Evolutionary conservation across 768 basidiomycete species (phyloP).

Genomic region (Podaxis sp.): DNA sequence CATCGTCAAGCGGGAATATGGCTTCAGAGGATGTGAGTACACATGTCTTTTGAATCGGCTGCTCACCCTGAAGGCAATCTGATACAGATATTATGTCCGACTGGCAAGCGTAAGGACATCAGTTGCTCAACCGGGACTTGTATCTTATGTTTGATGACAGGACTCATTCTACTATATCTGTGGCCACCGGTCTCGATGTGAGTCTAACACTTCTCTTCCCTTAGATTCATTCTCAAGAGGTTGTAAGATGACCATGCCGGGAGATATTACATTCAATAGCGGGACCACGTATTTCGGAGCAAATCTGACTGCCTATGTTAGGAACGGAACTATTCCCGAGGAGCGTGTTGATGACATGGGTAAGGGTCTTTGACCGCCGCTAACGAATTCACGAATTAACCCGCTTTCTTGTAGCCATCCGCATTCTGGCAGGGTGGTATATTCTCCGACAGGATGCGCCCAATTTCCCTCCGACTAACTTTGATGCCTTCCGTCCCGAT

Average conservation of each 20-base stretch:
- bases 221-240: background rate
- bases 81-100: constrained; percentile 65
- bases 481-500: constrained; percentile 60
- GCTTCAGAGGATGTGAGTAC: constrained; percentile 70
- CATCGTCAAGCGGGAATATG: constrained; percentile 73
- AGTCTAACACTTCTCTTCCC: background rate
- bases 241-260: constrained; percentile 73
- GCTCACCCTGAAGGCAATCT: background rate
- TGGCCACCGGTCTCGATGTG: constrained; percentile 64
- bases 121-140: background rate
- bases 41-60: too few species aligned
- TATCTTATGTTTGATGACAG: constrained; percentile 19
- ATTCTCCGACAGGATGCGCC: constrained; percentile 61
- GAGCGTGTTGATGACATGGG: constrained; percentile 78
- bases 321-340: constrained; percentile 69
- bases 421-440: constrained; percentile 75
- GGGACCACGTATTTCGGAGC: constrained; percentile 60
- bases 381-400: background rate
- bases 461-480: constrained; percentile 66
- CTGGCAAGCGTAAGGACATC: constrained; percentile 55
- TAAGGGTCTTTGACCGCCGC: constrained; percentile 23
- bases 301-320: constrained; percentile 67
- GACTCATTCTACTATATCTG: constrained; percentile 60
- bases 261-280: constrained; percentile 50
- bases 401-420: constrained; percentile 47